These are phyloP conservation scores for Butyriboletus loyo DNA, from an alignment of 768 basidiomycete genomes.

Conservation along the genomic window DNA sequence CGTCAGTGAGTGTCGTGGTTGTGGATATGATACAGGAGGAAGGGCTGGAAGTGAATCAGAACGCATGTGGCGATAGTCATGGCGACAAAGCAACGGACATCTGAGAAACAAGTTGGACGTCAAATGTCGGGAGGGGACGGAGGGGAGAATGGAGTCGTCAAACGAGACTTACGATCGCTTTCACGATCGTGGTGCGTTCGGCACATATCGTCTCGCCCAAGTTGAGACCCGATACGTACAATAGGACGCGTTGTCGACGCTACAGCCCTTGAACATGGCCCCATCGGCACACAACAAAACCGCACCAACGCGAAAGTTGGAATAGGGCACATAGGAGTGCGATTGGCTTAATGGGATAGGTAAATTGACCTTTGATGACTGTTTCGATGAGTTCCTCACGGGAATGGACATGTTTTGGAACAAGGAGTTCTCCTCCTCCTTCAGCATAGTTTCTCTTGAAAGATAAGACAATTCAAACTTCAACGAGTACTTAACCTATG, in stretches of 20 bases:
- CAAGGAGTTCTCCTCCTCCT: too few relatives aligned
- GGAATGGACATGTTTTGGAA: too few relatives aligned
- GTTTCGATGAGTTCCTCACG: slow-evolving; percentile 48
- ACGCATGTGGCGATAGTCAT: slow-evolving; percentile 77
- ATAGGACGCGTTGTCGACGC: slow-evolving; percentile 92
- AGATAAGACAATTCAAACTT: too few relatives aligned
- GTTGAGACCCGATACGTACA: slow-evolving; percentile 49
- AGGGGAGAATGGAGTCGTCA: not conserved
- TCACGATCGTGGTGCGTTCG: slow-evolving; percentile 92
- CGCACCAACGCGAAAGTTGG: too few relatives aligned
- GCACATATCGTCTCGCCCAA: slow-evolving; percentile 70
- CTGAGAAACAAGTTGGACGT: not conserved
- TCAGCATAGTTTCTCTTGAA: too few relatives aligned
- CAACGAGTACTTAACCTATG: too few relatives aligned
- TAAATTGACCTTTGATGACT: slow-evolving; percentile 37
- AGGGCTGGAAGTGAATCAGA: not conserved
- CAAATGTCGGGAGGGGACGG: not conserved
- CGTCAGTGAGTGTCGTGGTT: not conserved
- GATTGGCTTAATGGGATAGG: too few relatives aligned
- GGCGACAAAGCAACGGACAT: slow-evolving; percentile 49
- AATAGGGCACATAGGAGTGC: too few relatives aligned
- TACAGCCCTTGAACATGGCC: too few relatives aligned
- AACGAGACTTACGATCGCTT: slow-evolving; percentile 70
- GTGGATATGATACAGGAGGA: not conserved
- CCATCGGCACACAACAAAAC: too few relatives aligned